Conservation (phyloP, 2,329 filamentous ascomycete genomes). For the Beauveria brongniartii region DNA sequence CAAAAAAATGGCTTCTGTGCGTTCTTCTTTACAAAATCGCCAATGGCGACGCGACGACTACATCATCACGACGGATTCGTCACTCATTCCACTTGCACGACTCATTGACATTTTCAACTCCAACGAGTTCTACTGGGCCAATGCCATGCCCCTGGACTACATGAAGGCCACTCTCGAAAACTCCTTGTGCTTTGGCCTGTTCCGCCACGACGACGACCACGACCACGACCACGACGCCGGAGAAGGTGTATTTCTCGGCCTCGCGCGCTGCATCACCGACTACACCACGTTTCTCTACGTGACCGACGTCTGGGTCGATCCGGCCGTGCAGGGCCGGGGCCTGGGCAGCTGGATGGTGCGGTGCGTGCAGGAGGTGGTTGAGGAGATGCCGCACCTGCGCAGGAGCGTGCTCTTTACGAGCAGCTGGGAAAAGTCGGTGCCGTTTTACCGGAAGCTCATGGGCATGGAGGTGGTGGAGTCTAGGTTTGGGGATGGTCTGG, state of each 20-base stretch:
- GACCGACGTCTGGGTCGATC: slow-evolving; percentile 55
- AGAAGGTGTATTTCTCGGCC: slow-evolving; percentile 19
- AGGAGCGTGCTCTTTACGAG: slow-evolving; percentile 41
- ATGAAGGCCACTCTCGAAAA: slow-evolving; percentile 40
- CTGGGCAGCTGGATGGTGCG: slow-evolving; percentile 53
- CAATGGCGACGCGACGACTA: slow-evolving; percentile 28
- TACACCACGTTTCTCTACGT: slow-evolving; percentile 53
- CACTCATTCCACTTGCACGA: slow-evolving; percentile 38
- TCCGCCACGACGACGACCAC: slow-evolving; percentile 18
- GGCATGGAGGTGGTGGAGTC: slow-evolving; percentile 21
- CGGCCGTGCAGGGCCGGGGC: slow-evolving; percentile 45
- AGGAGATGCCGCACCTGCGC: slow-evolving; percentile 46
- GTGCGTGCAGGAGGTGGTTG: slow-evolving; percentile 45
- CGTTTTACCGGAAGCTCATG: slow-evolving; percentile 25
- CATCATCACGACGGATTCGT: slow-evolving; percentile 45
- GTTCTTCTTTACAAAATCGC: not conserved
- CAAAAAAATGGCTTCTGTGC: not conserved
- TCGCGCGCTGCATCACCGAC: slow-evolving; percentile 52
- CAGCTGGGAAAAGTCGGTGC: slow-evolving; percentile 25
- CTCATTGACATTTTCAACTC: slow-evolving; percentile 42
- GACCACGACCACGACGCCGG: not conserved
- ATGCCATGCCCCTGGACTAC: slow-evolving; percentile 32
- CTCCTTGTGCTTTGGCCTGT: slow-evolving; percentile 50
- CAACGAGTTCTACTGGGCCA: slow-evolving; percentile 47
- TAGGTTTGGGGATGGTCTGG: slow-evolving; percentile 6